Base-by-base conservation (phyloP, 169 alveolate species). In the Plasmodium berghei region DNA sequence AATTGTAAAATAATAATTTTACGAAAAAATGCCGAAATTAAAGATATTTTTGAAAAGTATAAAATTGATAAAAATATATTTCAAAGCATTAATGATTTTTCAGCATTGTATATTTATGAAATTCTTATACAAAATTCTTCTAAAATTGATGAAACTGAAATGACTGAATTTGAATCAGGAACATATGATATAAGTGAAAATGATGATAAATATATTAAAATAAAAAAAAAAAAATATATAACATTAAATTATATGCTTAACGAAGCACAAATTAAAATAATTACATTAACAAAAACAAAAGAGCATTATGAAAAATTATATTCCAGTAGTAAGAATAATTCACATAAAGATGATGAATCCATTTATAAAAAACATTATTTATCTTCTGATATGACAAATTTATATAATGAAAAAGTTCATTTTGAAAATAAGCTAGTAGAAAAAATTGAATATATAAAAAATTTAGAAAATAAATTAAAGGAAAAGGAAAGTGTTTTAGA, bases 191-290 rank as follows among this genome's bases (percentile, higher is more conserved):
- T 5, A 9, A 18, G 26, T 24, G 58, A 67, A 28, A 3, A 67
- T 18, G 58, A 48, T 14, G 45, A 34, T 24, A 52, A 75, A 22
- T 83, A 83, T 48, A 83, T 83, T n/a, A 83, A 66, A 42, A 83
- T 83, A 2, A 66, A 66, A 28, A 83, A 83, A 42, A 8, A 22
- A n/a, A 83, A 83, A 40, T 83, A 67, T 14, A 66, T 55, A 58
- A 66, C 54, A n/a, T 28, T 83, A 28, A 83, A 83, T 48, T 56
- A 83, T 24, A 9, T 54, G 26, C 67, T 83, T 14, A 83, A 83
- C 46, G 73, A 83, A 62, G 90, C 90, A 8, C 86, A 66, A 48
- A 49, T 69, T 10, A 83, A 69, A 20, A 69, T 83, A 14, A 69
- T 83, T n/a, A 49, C 72, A 6, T 55, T 83, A 4, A 20, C 90